These are phyloP conservation scores for Lodderomyces pseudojiufengensis DNA, from an alignment of 1,139 yeast species.

Conservation along the genomic window DNA sequence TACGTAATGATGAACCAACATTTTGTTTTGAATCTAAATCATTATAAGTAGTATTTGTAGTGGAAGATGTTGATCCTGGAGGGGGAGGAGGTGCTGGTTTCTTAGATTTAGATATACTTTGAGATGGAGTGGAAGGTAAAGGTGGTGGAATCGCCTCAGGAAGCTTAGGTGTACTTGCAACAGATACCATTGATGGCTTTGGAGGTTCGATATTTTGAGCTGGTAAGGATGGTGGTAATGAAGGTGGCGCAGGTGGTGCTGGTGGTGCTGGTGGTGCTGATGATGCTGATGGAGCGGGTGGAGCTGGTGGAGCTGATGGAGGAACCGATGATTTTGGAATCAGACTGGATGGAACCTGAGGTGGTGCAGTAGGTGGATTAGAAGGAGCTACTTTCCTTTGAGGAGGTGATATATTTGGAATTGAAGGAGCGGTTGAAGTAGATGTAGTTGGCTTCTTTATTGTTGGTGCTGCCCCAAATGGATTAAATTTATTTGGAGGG, in stretches of 20 bases:
- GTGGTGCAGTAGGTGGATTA: slow-evolving; percentile 7
- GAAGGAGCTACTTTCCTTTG: slow-evolving; percentile 6
- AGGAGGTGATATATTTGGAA: slow-evolving; percentile 7
- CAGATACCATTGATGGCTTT: slow-evolving; percentile 13
- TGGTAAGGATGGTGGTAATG: slow-evolving; percentile 1
- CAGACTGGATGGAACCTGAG: slow-evolving; percentile 6
- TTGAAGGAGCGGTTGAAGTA: slow-evolving; percentile 1
- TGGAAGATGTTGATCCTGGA: slow-evolving; percentile 20
- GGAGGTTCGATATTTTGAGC: slow-evolving; percentile 4
- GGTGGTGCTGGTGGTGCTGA: slow-evolving; percentile 14
- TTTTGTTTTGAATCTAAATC: slow-evolving; percentile 42
- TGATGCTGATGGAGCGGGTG: slow-evolving; percentile 13
- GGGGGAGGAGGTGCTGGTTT: slow-evolving; percentile 38
- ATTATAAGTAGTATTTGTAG: slow-evolving; percentile 13
- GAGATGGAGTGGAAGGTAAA: slow-evolving; percentile 17
- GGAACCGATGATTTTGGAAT: slow-evolving; percentile 4
- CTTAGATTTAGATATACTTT: slow-evolving; percentile 15
- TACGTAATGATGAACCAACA: slow-evolving; percentile 49
- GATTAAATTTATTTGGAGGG: neutral
- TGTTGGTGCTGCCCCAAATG: neutral
- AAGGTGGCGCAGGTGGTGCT: slow-evolving; percentile 8
- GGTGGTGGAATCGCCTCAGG: slow-evolving; percentile 16
- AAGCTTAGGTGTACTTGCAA: slow-evolving; percentile 9
- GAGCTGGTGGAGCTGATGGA: slow-evolving; percentile 10
- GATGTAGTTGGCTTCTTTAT: slow-evolving; percentile 5